Base-by-base conservation (phyloP, 495 filamentous ascomycete species). In the Podospora sp. region DNA sequence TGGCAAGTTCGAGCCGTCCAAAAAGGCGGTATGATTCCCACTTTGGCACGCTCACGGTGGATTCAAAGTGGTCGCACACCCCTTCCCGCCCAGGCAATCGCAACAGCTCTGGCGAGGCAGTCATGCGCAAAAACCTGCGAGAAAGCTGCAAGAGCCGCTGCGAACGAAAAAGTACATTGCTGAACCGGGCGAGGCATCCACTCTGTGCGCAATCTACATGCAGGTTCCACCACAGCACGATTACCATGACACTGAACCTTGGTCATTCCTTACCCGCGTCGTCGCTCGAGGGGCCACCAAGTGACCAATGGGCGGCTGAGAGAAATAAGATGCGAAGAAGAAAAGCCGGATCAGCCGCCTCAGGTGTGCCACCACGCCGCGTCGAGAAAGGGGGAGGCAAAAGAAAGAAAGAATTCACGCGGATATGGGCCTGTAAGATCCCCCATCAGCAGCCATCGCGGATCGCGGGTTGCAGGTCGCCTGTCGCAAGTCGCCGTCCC, bases 21-120 rank as follows among this genome's bases (percentile, higher is more conserved):
- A 71, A 75, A 74, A 71, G 67, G 73, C 73, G 73, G 75, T 75
- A 77, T 71, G 72, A 56, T 69, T 68, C 71, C 71, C 65, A 51
- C 35, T 57, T 24, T 71, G 67, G 29, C 56, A 59, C 56, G 18
- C 26, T 27, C 27, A 33, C 9, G 22, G 60, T 24, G 40, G 60
- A 14, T 20, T 51, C 40, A 33, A 60, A 1, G 9, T 62, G 59
- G 65, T 51, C 61, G 57, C 65, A 53, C 51, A 53, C 59, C 40
- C 46, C 29, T 4, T 3, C 29, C 4, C 8, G 29, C 29, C 29
- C 60, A 63, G 20, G 46, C 46, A 50, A 50, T 63, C 61, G 49
- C 61, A 40, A 26, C 63, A 58, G 35, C 52, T 22, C 21, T 11
- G n/a, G 21, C 29, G 52, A 51, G 46, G 33, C 52, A 40, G 51